Conservation (phyloP, 2,329 filamentous ascomycete genomes). For the Byssochlamys sp. region DNA sequence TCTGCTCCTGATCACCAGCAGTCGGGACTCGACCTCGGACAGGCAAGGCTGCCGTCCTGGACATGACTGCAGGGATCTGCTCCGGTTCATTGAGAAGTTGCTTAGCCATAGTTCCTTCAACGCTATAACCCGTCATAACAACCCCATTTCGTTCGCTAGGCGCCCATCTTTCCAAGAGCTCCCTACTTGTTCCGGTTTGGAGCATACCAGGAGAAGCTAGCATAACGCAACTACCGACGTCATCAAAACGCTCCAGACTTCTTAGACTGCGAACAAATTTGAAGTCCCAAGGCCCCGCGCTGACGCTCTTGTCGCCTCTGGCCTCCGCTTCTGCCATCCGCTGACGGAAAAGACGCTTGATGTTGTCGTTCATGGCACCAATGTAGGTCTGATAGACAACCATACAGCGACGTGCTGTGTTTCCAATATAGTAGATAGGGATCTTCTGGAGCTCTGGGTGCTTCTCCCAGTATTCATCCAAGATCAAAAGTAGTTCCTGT, state of each 20-base stretch:
- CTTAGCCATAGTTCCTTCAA: slow-evolving; percentile 97
- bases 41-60: slow-evolving; percentile 45
- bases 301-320: slow-evolving; percentile 63
- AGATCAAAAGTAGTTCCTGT: slow-evolving; percentile 83
- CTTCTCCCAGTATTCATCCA: slow-evolving; percentile 93
- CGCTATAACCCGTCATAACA: slow-evolving; percentile 94
- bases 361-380: slow-evolving; percentile 97
- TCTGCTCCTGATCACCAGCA: slow-evolving; percentile 61
- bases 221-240: slow-evolving; percentile 92
- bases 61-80: slow-evolving; percentile 89
- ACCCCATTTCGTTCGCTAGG: slow-evolving; percentile 96
- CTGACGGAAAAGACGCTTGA: slow-evolving; percentile 87
- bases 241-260: slow-evolving; percentile 88
- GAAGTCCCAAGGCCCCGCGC: slow-evolving; percentile 81
- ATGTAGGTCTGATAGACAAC: slow-evolving; percentile 97
- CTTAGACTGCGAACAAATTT: slow-evolving; percentile 86
- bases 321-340: slow-evolving; percentile 84
- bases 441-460: slow-evolving; percentile 80
- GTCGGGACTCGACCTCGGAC: slow-evolving; percentile 53
- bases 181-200: slow-evolving; percentile 87
- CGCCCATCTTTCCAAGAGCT: slow-evolving; percentile 89
- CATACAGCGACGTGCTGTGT: slow-evolving; percentile 93
- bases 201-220: slow-evolving; percentile 96
- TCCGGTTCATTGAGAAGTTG: slow-evolving; percentile 91
- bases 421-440: slow-evolving; percentile 95